Percentiles rank a stretch among this genome's conserved stretches.
These are phyloP conservation scores for Fusarium sp. DNA, from an alignment of 2,329 filamentous ascomycete genomes.

Conservation along the genomic window DNA sequence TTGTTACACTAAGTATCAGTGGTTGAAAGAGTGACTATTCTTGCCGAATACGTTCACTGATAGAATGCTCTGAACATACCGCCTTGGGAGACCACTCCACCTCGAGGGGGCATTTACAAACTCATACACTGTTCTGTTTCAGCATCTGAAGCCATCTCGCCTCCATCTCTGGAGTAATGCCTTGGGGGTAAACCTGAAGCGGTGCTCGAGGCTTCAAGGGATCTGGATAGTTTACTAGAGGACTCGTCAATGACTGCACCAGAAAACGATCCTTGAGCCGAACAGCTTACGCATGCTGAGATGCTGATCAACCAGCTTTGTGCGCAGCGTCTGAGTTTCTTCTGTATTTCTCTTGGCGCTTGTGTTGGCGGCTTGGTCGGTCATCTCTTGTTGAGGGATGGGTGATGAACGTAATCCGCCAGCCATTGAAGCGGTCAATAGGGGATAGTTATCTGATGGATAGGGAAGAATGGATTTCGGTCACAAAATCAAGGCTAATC, in stretches of 20 bases:
- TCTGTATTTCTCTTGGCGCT: conserved; percentile 54
- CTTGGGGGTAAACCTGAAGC: conserved; percentile 49
- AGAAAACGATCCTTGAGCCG: background rate
- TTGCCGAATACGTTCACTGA: background rate
- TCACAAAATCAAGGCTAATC: background rate
- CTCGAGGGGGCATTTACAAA: background rate
- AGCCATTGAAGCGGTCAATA: conserved; percentile 21
- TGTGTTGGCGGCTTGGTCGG: conserved; percentile 36
- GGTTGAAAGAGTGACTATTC: background rate
- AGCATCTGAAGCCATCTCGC: conserved; percentile 50
- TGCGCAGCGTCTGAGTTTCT: conserved; percentile 52
- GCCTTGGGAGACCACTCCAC: background rate
- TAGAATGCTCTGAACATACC: background rate
- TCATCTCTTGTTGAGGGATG: conserved; percentile 33
- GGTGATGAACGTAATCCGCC: conserved; percentile 31
- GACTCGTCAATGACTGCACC: conserved; percentile 14
- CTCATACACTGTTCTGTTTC: conserved; percentile 23
- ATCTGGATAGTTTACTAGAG: conserved; percentile 52
- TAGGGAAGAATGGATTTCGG: background rate
- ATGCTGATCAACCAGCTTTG: conserved; percentile 54
- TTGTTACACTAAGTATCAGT: background rate
- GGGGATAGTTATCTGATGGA: background rate
- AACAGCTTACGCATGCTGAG: conserved; percentile 57
- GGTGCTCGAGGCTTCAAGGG: conserved; percentile 54
- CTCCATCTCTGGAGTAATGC: conserved; percentile 55